Conservation (phyloP, 257 asterid species). For the Plectranthus barbatus region DNA sequence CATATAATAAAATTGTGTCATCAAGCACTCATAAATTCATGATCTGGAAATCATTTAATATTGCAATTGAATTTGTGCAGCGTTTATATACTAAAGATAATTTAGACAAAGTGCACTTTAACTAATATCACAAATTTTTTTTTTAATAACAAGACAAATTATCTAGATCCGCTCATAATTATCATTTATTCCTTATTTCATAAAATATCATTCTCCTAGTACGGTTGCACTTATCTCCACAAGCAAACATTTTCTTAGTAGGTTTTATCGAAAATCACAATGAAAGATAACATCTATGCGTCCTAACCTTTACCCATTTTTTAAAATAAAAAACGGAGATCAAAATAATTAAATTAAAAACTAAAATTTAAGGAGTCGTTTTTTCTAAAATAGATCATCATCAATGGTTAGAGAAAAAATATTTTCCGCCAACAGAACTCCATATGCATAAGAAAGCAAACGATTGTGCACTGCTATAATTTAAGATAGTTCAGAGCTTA, state of each 20-base stretch:
- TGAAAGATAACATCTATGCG: not conserved
- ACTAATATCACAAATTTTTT: no score
- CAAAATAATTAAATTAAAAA: not conserved
- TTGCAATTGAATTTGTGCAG: no score
- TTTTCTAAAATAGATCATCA: not conserved
- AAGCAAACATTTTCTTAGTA: no score
- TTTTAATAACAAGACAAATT: no score
- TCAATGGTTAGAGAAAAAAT: not conserved
- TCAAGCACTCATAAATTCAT: no score
- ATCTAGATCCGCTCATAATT: no score
- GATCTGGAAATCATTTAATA: no score
- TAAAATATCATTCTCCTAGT: not conserved
- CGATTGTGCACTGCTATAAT: no score
- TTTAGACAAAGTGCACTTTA: no score
- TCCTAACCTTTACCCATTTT: not conserved
- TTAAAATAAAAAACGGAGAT: not conserved
- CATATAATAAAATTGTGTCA: no score
- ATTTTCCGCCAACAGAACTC: not conserved
- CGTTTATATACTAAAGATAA: no score
- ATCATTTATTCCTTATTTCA: not conserved
- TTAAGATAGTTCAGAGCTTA: slow-evolving; percentile 26
- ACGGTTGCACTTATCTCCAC: not conserved
- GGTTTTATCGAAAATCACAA: not conserved
- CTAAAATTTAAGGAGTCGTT: not conserved
- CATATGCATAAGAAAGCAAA: not conserved